phyloP scores from a whole-genome alignment of 176 grass and related monocot species.

The Musa acuminata region DNA sequence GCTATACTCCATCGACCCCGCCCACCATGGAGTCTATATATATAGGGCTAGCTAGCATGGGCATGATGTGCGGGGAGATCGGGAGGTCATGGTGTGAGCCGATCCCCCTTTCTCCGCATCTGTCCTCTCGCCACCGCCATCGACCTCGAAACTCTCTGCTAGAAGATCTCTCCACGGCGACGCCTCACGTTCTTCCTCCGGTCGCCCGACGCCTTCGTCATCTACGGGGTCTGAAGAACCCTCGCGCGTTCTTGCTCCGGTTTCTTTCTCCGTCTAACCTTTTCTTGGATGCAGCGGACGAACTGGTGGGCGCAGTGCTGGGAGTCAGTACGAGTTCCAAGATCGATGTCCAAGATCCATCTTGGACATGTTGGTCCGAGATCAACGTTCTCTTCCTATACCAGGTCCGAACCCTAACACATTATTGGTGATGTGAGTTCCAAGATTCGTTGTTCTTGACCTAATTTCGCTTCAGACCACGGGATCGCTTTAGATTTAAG shows the following conservation, averaged over 20 bases:
- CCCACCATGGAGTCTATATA: too few species aligned
- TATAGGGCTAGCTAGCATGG: not conserved
- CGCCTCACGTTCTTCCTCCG: conserved; percentile 48
- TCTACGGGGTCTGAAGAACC: conserved; percentile 40
- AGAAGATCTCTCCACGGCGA: conserved; percentile 51
- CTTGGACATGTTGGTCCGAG: not conserved
- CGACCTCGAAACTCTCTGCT: conserved; percentile 60
- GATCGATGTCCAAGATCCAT: too few species aligned
- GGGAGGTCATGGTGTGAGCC: conserved; percentile 36
- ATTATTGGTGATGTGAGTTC: too few species aligned
- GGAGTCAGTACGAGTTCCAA: not conserved
- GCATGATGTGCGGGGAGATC: not conserved
- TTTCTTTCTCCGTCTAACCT: not conserved
- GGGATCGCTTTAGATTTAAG: too few species aligned
- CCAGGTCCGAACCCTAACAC: too few species aligned
- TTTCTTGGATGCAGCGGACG: not conserved
- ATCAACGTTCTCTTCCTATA: too few species aligned
- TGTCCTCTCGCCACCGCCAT: conserved; percentile 6
- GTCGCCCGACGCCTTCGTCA: conserved; percentile 33
- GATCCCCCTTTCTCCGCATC: conserved; percentile 14
- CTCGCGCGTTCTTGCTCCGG: not conserved
- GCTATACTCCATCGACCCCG: too few species aligned
- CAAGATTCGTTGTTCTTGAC: too few species aligned
- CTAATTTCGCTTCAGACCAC: too few species aligned
- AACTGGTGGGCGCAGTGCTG: not conserved